Evolutionary conservation across 768 basidiomycete genomes (phyloP).

Genomic region (Tylopilus felleus): DNA sequence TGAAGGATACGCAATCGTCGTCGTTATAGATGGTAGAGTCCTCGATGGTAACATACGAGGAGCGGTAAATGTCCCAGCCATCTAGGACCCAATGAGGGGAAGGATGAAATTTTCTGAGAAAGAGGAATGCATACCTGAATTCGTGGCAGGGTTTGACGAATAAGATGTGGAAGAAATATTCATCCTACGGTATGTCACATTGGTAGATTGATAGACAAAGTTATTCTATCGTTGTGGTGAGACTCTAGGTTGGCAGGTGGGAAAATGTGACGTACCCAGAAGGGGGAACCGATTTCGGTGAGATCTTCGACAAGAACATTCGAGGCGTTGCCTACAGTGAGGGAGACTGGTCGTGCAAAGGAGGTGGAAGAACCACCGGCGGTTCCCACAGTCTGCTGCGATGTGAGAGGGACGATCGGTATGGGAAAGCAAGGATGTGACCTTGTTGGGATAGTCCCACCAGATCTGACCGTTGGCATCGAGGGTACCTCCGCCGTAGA

Average conservation of each 20-base stretch:
- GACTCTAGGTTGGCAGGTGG: neutral
- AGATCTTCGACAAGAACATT: conserved; percentile 41
- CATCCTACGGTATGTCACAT: conserved; percentile 41
- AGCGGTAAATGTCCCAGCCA: conserved; percentile 51
- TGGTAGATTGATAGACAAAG: conserved; percentile 42
- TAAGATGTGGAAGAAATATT: conserved; percentile 5
- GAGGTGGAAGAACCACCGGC: conserved; percentile 41
- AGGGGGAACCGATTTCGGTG: conserved; percentile 37
- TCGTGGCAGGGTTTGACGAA: too few species aligned
- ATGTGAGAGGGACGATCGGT: neutral
- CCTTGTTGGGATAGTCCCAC: conserved; percentile 32
- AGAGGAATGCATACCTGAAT: too few species aligned
- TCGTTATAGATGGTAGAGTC: conserved; percentile 40
- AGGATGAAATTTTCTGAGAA: neutral
- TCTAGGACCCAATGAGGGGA: conserved; percentile 24
- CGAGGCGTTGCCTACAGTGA: conserved; percentile 42
- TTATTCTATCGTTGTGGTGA: conserved; percentile 22
- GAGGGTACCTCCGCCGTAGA: conserved; percentile 42
- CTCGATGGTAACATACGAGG: conserved; percentile 24
- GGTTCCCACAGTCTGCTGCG: conserved; percentile 33
- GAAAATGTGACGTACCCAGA: conserved; percentile 35
- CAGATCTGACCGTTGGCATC: conserved; percentile 48
- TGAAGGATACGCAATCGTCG: conserved; percentile 37
- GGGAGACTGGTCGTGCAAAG: conserved; percentile 43
- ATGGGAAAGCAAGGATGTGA: conserved; percentile 9